phyloP scores from a whole-genome alignment of 1,139 yeast genomes.

The Sugiyamaella pinicola region DNA sequence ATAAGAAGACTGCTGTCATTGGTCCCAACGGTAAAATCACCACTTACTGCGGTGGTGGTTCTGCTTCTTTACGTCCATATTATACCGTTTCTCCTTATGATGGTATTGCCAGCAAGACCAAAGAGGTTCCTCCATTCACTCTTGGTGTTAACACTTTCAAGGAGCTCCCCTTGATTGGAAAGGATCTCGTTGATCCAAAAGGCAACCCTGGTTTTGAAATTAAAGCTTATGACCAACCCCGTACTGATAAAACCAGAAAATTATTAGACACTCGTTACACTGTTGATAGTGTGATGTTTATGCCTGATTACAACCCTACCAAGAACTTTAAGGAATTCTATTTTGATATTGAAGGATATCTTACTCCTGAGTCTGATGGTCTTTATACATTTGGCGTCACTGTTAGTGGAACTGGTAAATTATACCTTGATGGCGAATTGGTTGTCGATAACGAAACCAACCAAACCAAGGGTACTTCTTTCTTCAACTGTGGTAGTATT shows the following conservation, averaged over 20 bases:
- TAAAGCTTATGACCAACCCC: constrained; percentile 49
- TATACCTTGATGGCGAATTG: constrained; percentile 54
- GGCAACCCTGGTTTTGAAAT: constrained; percentile 51
- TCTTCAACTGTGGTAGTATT: constrained; percentile 55
- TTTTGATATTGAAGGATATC: constrained; percentile 52
- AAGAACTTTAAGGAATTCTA: constrained; percentile 43
- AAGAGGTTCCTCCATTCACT: constrained; percentile 40
- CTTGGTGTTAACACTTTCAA: constrained; percentile 45
- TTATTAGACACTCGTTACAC: constrained; percentile 46
- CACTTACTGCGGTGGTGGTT: constrained; percentile 56
- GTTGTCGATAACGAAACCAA: constrained; percentile 59
- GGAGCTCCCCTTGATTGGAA: constrained; percentile 41
- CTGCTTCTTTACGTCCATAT: constrained; percentile 52
- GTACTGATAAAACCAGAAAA: constrained; percentile 41
- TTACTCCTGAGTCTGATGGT: constrained; percentile 51
- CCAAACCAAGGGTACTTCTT: constrained; percentile 53
- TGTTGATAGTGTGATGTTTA: constrained; percentile 46
- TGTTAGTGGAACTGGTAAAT: constrained; percentile 55
- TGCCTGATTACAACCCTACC: constrained; percentile 52
- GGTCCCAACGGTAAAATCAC: constrained; percentile 55
- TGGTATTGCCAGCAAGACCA: constrained; percentile 45
- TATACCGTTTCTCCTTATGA: constrained; percentile 52
- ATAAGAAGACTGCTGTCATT: constrained; percentile 50
- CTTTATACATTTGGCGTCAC: constrained; percentile 55
- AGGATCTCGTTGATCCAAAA: constrained; percentile 32